Evolutionary conservation across 345 rosid species (phyloP).

Genomic region (Boechera stricta): DNA sequence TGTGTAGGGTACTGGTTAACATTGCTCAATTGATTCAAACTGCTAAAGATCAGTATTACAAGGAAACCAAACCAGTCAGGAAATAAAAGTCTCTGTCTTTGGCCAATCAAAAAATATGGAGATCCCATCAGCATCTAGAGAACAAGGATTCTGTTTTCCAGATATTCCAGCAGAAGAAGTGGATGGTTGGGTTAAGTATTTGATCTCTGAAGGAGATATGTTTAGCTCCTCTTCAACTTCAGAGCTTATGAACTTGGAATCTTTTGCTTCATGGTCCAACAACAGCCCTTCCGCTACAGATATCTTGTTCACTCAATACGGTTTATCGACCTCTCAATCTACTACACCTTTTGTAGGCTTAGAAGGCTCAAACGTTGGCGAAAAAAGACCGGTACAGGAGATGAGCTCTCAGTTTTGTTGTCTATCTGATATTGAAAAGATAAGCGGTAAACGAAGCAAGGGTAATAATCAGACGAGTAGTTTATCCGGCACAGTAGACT

Average conservation of each 20-base stretch:
- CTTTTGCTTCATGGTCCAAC: constrained; percentile 69
- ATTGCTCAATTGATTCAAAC: too few species aligned
- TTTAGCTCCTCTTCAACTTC: constrained; percentile 52
- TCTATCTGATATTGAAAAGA: constrained; percentile 36
- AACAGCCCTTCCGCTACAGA: constrained; percentile 58
- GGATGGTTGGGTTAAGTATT: constrained; percentile 53
- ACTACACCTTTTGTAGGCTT: constrained; percentile 47
- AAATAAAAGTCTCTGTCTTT: not conserved
- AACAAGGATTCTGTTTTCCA: constrained; percentile 55
- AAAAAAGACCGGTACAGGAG: constrained; percentile 52
- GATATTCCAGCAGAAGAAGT: constrained; percentile 51
- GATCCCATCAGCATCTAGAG: constrained; percentile 56
- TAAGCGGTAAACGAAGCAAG: constrained; percentile 40
- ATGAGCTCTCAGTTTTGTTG: constrained; percentile 42
- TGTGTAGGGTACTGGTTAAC: not conserved
- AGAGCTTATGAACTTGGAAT: constrained; percentile 68
- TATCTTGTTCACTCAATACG: constrained; percentile 55
- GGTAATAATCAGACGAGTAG: constrained; percentile 31
- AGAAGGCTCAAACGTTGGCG: constrained; percentile 50
- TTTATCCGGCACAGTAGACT: constrained; percentile 30
- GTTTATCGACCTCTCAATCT: constrained; percentile 47
- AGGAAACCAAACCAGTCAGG: too few species aligned
- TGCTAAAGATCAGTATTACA: too few species aligned
- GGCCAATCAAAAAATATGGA: constrained; percentile 54
- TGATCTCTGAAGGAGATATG: constrained; percentile 53